These are phyloP conservation scores for Botrytis fragariae DNA, from an alignment of 2,329 filamentous ascomycete genomes.

Conservation along the genomic window DNA sequence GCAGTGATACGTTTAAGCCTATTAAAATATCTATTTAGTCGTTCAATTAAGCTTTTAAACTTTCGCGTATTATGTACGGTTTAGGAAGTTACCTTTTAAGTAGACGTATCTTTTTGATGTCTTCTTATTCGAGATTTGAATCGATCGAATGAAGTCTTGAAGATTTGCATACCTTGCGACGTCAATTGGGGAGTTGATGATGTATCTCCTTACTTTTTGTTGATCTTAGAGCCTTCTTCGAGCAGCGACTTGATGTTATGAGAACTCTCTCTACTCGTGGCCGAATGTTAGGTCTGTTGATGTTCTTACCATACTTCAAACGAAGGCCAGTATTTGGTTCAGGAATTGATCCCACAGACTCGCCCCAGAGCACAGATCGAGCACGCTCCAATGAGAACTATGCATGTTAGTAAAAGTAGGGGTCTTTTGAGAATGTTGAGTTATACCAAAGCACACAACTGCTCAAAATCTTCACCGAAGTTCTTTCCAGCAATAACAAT, in stretches of 20 bases:
- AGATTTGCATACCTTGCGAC: constrained; percentile 24
- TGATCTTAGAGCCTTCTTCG: constrained; percentile 9
- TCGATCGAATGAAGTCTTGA: constrained; percentile 27
- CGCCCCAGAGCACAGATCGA: constrained; percentile 23
- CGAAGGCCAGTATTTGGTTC: constrained; percentile 7
- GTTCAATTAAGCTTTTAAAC: constrained; percentile 28
- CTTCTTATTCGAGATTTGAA: constrained; percentile 27
- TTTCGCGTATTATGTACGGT: constrained; percentile 28
- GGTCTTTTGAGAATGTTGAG: neutral
- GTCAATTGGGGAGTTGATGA: neutral
- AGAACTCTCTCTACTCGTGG: constrained; percentile 15
- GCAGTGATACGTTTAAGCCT: constrained; percentile 30
- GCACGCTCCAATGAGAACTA: constrained; percentile 19
- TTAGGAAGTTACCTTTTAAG: constrained; percentile 30
- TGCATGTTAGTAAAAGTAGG: neutral
- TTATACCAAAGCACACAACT: constrained; percentile 24
- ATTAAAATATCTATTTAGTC: constrained; percentile 28
- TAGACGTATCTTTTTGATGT: constrained; percentile 28
- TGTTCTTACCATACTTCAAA: constrained; percentile 21
- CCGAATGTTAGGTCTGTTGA: constrained; percentile 20
- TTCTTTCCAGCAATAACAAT: constrained; percentile 30
- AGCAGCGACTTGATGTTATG: constrained; percentile 23
- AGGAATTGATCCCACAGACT: constrained; percentile 23
- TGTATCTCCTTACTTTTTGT: constrained; percentile 18
- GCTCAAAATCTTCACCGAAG: constrained; percentile 33